A percentile compares a stretch with the other conserved stretches of the same genome.
Evolutionary conservation across 2,329 filamentous ascomycete species (phyloP).

Genomic region (Cercospora sp.): DNA sequence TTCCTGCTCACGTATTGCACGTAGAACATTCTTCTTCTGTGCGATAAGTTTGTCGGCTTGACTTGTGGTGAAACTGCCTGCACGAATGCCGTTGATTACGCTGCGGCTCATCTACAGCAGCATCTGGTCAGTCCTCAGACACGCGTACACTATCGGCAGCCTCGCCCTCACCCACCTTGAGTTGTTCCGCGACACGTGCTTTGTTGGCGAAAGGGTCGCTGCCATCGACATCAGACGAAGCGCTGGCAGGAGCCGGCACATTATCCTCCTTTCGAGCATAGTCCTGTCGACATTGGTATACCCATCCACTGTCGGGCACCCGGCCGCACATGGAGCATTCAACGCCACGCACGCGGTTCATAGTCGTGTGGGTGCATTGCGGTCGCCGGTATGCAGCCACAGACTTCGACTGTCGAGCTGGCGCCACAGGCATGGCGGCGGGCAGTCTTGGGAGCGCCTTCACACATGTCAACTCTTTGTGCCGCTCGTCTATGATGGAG

Average conservation of each 20-base stretch:
- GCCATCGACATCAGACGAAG: conserved; percentile 21
- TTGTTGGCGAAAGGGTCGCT: conserved; percentile 28
- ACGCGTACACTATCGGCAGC: neutral
- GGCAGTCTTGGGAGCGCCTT: conserved; percentile 21
- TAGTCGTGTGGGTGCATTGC: conserved; percentile 67
- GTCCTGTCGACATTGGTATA: conserved; percentile 73
- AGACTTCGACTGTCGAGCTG: conserved; percentile 7
- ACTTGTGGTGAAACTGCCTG: conserved; percentile 46
- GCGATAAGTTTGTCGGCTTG: conserved; percentile 45
- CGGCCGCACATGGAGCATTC: conserved; percentile 61
- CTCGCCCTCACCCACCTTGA: conserved; percentile 20
- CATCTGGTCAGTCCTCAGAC: neutral
- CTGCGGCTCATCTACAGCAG: conserved; percentile 41
- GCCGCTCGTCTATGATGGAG: neutral
- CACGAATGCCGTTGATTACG: conserved; percentile 46
- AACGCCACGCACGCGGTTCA: conserved; percentile 64
- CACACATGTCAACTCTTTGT: conserved; percentile 16
- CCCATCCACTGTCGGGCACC: conserved; percentile 64
- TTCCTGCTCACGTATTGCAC: conserved; percentile 28
- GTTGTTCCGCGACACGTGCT: conserved; percentile 30
- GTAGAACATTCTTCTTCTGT: conserved; percentile 44
- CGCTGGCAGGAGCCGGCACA: conserved; percentile 18
- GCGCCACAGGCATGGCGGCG: conserved; percentile 2
- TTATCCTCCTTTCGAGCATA: conserved; percentile 19
- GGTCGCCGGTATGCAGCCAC: conserved; percentile 23